Evolutionary conservation across 129 eudicot genomes (phyloP).

Genomic region (Tanacetum coccineum): DNA sequence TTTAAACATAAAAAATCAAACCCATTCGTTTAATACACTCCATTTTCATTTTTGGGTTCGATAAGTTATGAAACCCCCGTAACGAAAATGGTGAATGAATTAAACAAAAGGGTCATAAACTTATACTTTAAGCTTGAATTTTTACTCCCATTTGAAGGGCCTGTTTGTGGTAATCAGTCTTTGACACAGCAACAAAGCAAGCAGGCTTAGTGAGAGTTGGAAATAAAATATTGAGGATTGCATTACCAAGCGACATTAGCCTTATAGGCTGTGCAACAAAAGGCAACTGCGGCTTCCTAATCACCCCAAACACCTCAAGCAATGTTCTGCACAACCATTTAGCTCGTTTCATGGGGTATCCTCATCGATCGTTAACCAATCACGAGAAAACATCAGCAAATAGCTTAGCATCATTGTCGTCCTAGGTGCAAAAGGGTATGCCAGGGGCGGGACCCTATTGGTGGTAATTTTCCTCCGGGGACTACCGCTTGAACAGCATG

Average conservation of each 20-base stretch:
- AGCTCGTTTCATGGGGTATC: too few relatives aligned
- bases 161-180: conserved; percentile 49
- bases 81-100: conserved; percentile 15
- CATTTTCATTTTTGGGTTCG: conserved; percentile 15
- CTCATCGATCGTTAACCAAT: conserved; percentile 45
- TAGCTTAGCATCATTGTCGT: conserved; percentile 64
- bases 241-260: conserved; percentile 68
- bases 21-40: conserved; percentile 10
- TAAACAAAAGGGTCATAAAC: conserved; percentile 18
- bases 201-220: conserved; percentile 57
- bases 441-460: conserved; percentile 42
- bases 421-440: conserved; percentile 56
- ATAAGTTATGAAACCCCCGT: not conserved
- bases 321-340: conserved; percentile 63
- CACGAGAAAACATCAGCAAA: conserved; percentile 75
- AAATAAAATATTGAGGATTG: conserved; percentile 54
- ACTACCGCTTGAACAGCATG: conserved; percentile 41
- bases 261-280: conserved; percentile 67
- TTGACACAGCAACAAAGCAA: conserved; percentile 51
- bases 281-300: conserved; percentile 66
- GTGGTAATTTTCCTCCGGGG: conserved; percentile 26
- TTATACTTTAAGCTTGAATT: not conserved
- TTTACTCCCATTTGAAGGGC: conserved; percentile 56
- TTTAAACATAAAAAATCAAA: conserved; percentile 3
- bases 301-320: conserved; percentile 59